Percentiles rank a stretch among this genome's conserved stretches.
phyloP scores from a whole-genome alignment of 805 yeast species.

The Nakazawaea holstii region DNA sequence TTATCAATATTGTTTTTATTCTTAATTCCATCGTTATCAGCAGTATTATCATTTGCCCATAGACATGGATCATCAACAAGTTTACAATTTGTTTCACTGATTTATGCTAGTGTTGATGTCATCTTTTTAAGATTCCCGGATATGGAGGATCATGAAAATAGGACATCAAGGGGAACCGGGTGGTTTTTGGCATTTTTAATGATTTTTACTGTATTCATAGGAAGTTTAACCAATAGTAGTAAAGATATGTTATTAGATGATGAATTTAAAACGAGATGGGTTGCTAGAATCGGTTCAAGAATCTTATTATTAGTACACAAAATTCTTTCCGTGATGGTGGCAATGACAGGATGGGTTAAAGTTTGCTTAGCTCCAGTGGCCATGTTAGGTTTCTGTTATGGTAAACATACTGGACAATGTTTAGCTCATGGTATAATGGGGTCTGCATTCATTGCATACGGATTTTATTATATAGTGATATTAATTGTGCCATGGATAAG shows the following conservation, averaged over 20 bases:
- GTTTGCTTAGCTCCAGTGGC: conserved; percentile 79
- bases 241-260: conserved; percentile 31
- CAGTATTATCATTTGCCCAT: conserved; percentile 52
- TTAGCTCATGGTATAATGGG: conserved; percentile 98
- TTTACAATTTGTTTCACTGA: conserved; percentile 40
- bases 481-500: conserved; percentile 74
- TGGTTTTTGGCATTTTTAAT: conserved; percentile 51
- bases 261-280: conserved; percentile 25
- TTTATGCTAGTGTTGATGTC: conserved; percentile 52
- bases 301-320: conserved; percentile 33
- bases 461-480: conserved; percentile 62
- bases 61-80: conserved; percentile 37
- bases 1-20: conserved; percentile 40
- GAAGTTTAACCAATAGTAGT: conserved; percentile 50
- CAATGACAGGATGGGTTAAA: conserved; percentile 71
- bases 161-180: conserved; percentile 63
- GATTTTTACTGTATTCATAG: conserved; percentile 44
- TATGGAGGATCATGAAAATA: conserved; percentile 57
- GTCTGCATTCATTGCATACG: conserved; percentile 75
- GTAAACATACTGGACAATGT: conserved; percentile 85
- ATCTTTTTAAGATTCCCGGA: conserved; percentile 59
- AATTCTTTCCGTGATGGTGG: conserved; percentile 38
- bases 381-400: conserved; percentile 82
- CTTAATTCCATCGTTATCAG: conserved; percentile 50
- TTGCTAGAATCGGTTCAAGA: conserved; percentile 32